phyloP scores from a whole-genome alignment of 208 protist genomes.

The Angomonas deanei region DNA sequence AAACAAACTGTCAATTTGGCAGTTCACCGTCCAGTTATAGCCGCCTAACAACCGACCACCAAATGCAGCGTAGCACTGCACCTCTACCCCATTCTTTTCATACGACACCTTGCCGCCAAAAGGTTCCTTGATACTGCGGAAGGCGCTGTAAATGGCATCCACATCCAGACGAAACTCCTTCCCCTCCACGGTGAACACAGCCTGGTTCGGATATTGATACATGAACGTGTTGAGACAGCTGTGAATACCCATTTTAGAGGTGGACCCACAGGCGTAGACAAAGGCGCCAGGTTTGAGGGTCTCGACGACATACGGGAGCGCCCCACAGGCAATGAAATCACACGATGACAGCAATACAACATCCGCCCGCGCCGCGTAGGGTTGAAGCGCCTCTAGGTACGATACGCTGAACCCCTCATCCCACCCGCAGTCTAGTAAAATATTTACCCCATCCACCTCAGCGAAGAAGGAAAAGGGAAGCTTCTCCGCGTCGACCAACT shows the following conservation, averaged over 20 bases:
- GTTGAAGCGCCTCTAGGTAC: slow-evolving; percentile 47
- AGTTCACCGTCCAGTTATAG: slow-evolving; percentile 75
- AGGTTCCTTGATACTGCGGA: slow-evolving; percentile 69
- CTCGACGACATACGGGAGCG: slow-evolving; percentile 77
- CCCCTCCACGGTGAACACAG: slow-evolving; percentile 21
- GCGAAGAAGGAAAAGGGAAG: slow-evolving; percentile 65
- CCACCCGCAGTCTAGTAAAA: slow-evolving; percentile 88
- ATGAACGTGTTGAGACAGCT: slow-evolving; percentile 70
- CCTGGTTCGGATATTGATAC: slow-evolving; percentile 68
- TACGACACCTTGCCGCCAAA: slow-evolving; percentile 60
- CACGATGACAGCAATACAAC: slow-evolving; percentile 76
- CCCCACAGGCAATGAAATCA: slow-evolving; percentile 71
- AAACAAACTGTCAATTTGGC: slow-evolving; percentile 86
- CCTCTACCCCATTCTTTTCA: slow-evolving; percentile 36
- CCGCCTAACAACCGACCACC: slow-evolving; percentile 70
- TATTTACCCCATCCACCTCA: slow-evolving; percentile 76
- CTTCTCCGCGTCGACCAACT: slow-evolving; percentile 14
- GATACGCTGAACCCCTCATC: slow-evolving; percentile 47
- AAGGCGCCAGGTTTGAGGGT: slow-evolving; percentile 50
- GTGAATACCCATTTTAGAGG: slow-evolving; percentile 76
- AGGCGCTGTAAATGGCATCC: slow-evolving; percentile 81
- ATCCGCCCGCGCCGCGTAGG: slow-evolving; percentile 45
- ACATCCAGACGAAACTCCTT: slow-evolving; percentile 58
- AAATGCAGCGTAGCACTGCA: slow-evolving; percentile 66
- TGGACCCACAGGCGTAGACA: slow-evolving; percentile 61